Evolutionary conservation across 768 basidiomycete genomes (phyloP), one percentile per base, ranked within the genome.

Genomic region (Phylloporus scabripes): DNA sequence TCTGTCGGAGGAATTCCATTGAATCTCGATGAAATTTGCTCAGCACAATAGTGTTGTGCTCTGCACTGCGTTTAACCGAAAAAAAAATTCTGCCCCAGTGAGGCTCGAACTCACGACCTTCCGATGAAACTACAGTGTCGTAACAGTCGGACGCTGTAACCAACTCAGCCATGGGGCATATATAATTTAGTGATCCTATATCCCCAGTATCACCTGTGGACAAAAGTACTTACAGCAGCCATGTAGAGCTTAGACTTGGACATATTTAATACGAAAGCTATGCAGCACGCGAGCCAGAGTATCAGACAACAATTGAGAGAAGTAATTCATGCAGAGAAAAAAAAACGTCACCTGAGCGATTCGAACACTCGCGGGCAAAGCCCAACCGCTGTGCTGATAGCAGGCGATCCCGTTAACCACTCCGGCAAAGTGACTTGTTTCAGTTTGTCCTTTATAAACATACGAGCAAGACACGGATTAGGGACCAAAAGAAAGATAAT

Each of bases 341-440:
- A 75, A 74, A 69, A 66, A 38, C 76, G 76, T 76, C 74, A 76
- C 76, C 76, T 78, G 74, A 67, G 76, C 75, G 76, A 77, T 77
- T 77, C 75, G 77, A 77, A 77, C 77, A 74, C 76, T 67, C 75
- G 76, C 76, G 76, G 70, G 73, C 76, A 78, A 74, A 77, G 77
- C 73, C 70, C 76, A 77, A 76, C 75, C 76, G 76, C 76, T 78
- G 23, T 44, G 56, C 66, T 64, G 45, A 39, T 83, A 83, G 82
- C 82, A 84, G 82, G 82, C 82, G 79, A 82, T 83, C 82, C 81
- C 82, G 82, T 87, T 89, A 87, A 89, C 86, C 86, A 88, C 87
- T 89, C 86, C 85, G 86, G 86, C 85, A 89, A 88, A 87, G 86
- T 86, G 83, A 85, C 83, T 12, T 64, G 42, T 83, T 82, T 81